Percentiles rank a stretch among this genome's conserved stretches.
Evolutionary conservation across 2,329 filamentous ascomycete species (phyloP).

Genomic region (Botrytis aclada): DNA sequence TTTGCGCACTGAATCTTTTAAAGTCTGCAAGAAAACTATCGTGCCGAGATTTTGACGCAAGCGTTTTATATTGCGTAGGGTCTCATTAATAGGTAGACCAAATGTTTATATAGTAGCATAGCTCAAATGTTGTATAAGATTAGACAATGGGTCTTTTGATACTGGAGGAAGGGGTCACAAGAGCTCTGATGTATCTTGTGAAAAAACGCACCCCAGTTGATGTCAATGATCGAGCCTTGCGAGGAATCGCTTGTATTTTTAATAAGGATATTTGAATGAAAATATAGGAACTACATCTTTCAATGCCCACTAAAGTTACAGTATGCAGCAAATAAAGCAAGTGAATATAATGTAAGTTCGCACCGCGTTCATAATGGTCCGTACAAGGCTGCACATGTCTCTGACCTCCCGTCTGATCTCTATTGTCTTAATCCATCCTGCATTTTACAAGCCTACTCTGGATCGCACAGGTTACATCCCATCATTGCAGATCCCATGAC

Average conservation of each 20-base stretch:
- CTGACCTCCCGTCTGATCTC: not conserved
- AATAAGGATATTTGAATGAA: not conserved
- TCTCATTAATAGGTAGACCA: not conserved
- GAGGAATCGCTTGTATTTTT: not conserved
- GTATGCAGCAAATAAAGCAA: not conserved
- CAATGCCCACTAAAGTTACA: not conserved
- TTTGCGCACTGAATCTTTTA: not conserved
- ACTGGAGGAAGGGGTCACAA: not conserved
- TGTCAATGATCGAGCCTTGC: not conserved
- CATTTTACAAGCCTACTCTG: not conserved
- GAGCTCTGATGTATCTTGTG: not conserved
- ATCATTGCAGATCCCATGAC: not conserved
- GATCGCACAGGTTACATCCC: not conserved
- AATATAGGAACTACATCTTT: no score
- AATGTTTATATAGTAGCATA: accelerated
- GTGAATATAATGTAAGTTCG: no score
- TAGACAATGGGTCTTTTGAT: not conserved
- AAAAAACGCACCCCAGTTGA: not conserved
- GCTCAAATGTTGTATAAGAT: not conserved
- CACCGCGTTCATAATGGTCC: not conserved
- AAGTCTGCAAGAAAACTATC: not conserved
- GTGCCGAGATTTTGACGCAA: not conserved
- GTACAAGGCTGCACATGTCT: not conserved
- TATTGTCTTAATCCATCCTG: not conserved
- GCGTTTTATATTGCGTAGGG: accelerated